Conservation (phyloP, 202 grass and related monocot genomes). For the Zizania palustris region DNA sequence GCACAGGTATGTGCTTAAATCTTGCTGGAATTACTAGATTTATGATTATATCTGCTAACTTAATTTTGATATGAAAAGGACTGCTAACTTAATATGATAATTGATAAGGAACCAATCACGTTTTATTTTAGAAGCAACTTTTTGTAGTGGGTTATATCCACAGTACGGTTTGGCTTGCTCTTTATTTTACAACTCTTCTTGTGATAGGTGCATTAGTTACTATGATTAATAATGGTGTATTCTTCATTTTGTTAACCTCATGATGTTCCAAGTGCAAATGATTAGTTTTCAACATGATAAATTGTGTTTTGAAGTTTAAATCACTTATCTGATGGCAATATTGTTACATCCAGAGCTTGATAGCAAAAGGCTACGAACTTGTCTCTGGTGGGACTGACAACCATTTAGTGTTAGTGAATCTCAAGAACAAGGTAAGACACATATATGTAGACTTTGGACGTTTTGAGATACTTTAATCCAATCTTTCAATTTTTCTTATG, state of each 20-base stretch:
- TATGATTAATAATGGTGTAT: neutral
- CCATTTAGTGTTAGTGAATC: constrained; percentile 98
- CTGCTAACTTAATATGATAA: no score
- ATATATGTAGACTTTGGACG: constrained; percentile 22
- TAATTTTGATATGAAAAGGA: no score
- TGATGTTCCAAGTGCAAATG: constrained; percentile 38
- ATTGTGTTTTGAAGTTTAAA: constrained; percentile 27
- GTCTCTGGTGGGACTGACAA: constrained; percentile 98
- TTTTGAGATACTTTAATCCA: neutral
- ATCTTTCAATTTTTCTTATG: neutral
- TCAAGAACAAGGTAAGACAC: constrained; percentile 85
- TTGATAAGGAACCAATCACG: no score
- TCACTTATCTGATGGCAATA: constrained; percentile 27
- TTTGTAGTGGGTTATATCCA: neutral
- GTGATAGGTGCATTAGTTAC: no score
- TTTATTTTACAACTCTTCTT: constrained; percentile 8
- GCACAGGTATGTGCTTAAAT: constrained; percentile 60
- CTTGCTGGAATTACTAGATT: neutral
- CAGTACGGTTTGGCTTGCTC: neutral
- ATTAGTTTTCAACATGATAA: constrained; percentile 36
- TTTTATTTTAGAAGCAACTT: no score
- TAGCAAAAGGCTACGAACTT: constrained; percentile 80
- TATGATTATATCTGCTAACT: no score
- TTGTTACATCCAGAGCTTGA: constrained; percentile 64
- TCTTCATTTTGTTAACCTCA: constrained; percentile 21